phyloP scores from a whole-genome alignment of 2,329 filamentous ascomycete genomes.

The Albophoma yamanashiensis region DNA sequence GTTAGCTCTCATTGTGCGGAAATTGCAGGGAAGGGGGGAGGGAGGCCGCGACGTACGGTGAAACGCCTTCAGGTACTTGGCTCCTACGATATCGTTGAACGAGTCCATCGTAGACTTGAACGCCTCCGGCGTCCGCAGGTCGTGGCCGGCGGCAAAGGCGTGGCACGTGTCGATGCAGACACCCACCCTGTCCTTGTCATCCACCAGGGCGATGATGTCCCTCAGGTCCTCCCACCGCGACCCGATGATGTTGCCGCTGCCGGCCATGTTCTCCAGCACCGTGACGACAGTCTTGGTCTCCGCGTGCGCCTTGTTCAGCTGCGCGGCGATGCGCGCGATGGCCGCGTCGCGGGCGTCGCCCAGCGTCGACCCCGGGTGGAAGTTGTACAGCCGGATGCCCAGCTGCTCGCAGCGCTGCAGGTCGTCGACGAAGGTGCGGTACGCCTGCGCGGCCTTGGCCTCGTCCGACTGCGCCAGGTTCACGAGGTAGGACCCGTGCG shows the following conservation, averaged over 20 bases:
- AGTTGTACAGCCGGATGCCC: constrained; percentile 91
- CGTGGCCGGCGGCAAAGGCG: constrained; percentile 88
- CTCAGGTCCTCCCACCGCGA: constrained; percentile 76
- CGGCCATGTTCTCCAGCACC: constrained; percentile 92
- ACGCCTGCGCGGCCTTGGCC: constrained; percentile 75
- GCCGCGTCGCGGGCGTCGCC: constrained; percentile 57
- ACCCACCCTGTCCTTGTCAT: constrained; percentile 75
- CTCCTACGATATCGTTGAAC: constrained; percentile 70
- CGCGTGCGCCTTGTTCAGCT: constrained; percentile 72
- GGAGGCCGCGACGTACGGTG: constrained; percentile 37
- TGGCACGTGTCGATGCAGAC: constrained; percentile 98
- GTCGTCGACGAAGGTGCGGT: constrained; percentile 78
- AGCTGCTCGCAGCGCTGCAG: constrained; percentile 74
- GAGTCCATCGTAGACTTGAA: constrained; percentile 64
- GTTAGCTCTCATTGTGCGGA: neutral
- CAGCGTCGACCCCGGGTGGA: constrained; percentile 82
- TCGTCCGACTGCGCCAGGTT: constrained; percentile 82
- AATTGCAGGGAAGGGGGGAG: neutral
- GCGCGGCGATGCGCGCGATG: constrained; percentile 65
- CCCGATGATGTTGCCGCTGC: constrained; percentile 78
- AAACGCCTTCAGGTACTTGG: constrained; percentile 70
- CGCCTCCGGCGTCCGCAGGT: constrained; percentile 63
- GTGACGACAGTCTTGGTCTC: constrained; percentile 70
- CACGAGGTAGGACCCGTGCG: constrained; percentile 92
- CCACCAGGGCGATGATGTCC: constrained; percentile 69